Evolutionary conservation across 192 early-diverging fungal genomes (phyloP), one percentile per base, ranked within the genome.

Genomic region (Blastocladiella britannica): DNA sequence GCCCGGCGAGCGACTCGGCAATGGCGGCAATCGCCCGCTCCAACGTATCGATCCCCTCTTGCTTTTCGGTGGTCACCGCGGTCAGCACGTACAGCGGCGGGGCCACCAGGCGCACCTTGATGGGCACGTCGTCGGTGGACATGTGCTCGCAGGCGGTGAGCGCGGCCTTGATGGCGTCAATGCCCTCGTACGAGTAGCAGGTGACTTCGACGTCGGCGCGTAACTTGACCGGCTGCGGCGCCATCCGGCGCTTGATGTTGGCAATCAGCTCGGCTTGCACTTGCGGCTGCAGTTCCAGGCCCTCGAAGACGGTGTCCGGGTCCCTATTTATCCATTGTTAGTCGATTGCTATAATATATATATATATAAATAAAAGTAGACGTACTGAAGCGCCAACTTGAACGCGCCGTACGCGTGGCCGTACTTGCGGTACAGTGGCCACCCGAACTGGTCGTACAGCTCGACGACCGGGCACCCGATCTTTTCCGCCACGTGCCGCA

Each of bases 341-440:
- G 55, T 15, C 5, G 15, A 56, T 29, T 8, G 9, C 27, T 28
- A 60, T 6, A 53, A 30, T 24, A 28, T 31, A n/a, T 26, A 18
- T 5, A 29, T 51, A 65, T 6, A 51, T 22, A 29, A 62, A 56
- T 18, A 58, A 54, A 55, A 1, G 55, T 26, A 28, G 29, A 54
- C 26, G 43, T 25, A 28, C 79, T 65, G 73, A 55, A 94, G 79
- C 24, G 92, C 91, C 51, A 84, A 60, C 75, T 94, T 95, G 75
- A 98, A 98, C 5, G 90, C 94, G 67, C 93, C 89, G 56, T 84
- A 94, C 27, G 94, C 94, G 63, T 96, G 94, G 18, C 90, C 89
- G 63, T 90, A 94, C 75, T 91, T 85, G 67, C 71, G 75, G 66
- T 98, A 94, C 55, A 98, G 73, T 28, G 92, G 90, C 94, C 94